Base-by-base conservation (phyloP, 352 stramenopile species). In the Phytophthora pisi region DNA sequence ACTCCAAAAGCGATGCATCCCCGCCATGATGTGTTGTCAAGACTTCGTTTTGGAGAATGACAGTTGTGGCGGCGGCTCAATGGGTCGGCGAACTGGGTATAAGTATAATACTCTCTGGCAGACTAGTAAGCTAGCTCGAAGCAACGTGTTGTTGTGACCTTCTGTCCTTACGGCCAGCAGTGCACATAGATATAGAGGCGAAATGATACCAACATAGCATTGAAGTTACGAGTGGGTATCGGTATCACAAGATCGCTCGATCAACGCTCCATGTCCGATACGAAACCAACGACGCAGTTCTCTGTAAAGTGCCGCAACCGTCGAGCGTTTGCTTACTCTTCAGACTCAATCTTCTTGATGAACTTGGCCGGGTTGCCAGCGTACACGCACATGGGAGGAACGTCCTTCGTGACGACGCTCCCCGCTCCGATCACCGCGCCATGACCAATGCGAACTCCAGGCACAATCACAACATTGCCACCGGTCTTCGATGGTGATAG, bases 401-500 rank as follows among this genome's bases (percentile, higher is more conserved):
- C 76, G 63, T 92, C 71, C 57, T 91, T 89, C 13, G 81, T 95
- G 5, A 97, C 91, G 16, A 97, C 86, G 3, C 75, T 83, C 7
- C 91, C 89, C 1, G 89, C 89, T 2, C 74, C 91, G 38, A 97
- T 79, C n/a, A 95, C 77, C 0, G 79, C 57, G 3, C 77, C 75
- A 23, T 57, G 36, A 6, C 90, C 88, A 6, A 97, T 92, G 40
- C 52, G 81, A 56, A 96, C 85, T 36, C 96, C 90, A 20, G 96
- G 77, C 20, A 97, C 64, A 43, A 86, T 31, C 6, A 31, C 28
- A 79, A 53, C 86, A 96, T 91, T 83, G 71, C 93, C 92, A 68
- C 96, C 96, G 73, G 51, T 96, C 81, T 18, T 85, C 90, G 59
- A 97, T 96, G 8, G 78, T 92, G 66, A 91, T 77, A 20, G 82